phyloP scores from a whole-genome alignment of 1,284 basidiomycete genomes.

The Trichosporon faecale region DNA sequence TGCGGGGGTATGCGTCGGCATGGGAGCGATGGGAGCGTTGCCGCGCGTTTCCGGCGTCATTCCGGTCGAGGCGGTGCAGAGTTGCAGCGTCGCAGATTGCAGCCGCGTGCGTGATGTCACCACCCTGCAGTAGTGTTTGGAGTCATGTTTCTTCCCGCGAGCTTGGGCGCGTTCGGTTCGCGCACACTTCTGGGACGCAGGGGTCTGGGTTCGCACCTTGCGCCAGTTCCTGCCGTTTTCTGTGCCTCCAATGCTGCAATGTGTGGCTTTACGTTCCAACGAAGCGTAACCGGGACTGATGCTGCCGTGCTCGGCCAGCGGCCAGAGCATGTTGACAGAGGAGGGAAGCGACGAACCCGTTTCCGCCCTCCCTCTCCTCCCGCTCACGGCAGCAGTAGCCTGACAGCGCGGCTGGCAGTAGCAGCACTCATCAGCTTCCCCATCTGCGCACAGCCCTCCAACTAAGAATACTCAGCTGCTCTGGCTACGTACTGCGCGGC shows the following conservation, averaged over 20 bases:
- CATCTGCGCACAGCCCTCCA: neutral
- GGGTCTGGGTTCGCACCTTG: neutral
- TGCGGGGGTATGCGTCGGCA: neutral
- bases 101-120: neutral
- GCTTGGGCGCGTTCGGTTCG: neutral
- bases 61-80: neutral
- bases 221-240: neutral
- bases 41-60: neutral
- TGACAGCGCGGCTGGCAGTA: no score
- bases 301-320: neutral
- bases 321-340: neutral
- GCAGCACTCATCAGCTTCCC: no score
- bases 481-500: neutral
- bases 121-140: neutral
- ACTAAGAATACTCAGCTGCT: no score
- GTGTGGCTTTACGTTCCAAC: neutral
- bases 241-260: neutral
- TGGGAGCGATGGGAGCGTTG: neutral
- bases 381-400: neutral
- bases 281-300: neutral
- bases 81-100: neutral
- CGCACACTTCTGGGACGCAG: neutral
- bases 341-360: neutral
- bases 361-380: constrained; percentile 2
- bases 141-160: neutral